Percentiles rank a stretch among this genome's conserved stretches.
Evolutionary conservation across 2,329 filamentous ascomycete genomes (phyloP).

Genomic region (Penicillium sumatraense): DNA sequence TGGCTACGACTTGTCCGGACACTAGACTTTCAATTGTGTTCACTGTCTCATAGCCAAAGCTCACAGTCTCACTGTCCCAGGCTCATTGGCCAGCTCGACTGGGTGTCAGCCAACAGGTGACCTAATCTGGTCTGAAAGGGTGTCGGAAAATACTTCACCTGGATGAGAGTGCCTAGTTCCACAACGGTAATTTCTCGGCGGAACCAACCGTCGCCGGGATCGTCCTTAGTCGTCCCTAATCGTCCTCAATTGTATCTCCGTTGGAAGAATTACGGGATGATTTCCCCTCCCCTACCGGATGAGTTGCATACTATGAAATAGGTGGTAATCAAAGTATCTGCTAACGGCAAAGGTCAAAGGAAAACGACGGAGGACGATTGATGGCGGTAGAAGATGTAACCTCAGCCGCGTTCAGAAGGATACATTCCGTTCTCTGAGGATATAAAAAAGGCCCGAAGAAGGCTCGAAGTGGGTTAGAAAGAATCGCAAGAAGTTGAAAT

Average conservation of each 20-base stretch:
- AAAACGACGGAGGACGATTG: background rate
- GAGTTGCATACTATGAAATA: background rate
- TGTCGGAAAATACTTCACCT: background rate
- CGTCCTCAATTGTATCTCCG: too few species aligned
- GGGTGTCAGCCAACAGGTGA: background rate
- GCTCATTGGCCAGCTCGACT: background rate
- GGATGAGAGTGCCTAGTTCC: background rate
- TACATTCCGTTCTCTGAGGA: background rate
- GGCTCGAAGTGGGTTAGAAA: background rate
- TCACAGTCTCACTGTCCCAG: background rate
- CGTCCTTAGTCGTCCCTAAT: too few species aligned
- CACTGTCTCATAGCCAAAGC: background rate
- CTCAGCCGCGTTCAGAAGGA: background rate
- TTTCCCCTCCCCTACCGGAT: too few species aligned
- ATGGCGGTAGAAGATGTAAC: background rate
- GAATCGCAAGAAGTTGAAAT: background rate
- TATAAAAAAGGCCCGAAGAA: background rate
- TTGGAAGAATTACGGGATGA: too few species aligned
- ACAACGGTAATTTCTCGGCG: background rate
- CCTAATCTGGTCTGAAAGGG: background rate
- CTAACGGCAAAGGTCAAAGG: background rate
- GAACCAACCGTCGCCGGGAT: too few species aligned
- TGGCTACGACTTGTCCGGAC: too few species aligned
- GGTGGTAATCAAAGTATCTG: background rate
- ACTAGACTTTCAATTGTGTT: slow-evolving; percentile 4